phyloP scores from a whole-genome alignment of 441 rosid species.

The Arabidopsis hybrid region DNA sequence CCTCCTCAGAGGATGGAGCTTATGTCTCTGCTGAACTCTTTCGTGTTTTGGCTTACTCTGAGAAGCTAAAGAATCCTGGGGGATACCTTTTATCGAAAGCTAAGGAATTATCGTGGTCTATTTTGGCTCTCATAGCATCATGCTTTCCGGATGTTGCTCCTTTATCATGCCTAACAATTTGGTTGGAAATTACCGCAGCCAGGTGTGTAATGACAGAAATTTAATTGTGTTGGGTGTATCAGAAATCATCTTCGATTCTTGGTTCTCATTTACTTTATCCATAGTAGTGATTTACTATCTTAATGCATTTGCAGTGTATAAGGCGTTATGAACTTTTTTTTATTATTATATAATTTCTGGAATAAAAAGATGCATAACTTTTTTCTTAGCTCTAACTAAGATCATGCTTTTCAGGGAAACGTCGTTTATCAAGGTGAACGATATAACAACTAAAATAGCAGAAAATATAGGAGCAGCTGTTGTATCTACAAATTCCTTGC shows the following conservation, averaged over 20 bases:
- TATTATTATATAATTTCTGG: slow-evolving; percentile 3
- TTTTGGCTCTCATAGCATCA: slow-evolving; percentile 96
- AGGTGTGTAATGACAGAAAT: slow-evolving; percentile 59
- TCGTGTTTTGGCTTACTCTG: slow-evolving; percentile 89
- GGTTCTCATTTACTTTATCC: neutral
- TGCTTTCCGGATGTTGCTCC: slow-evolving; percentile 95
- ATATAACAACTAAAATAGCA: slow-evolving; percentile 90
- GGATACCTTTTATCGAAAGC: slow-evolving; percentile 86
- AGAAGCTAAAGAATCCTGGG: slow-evolving; percentile 89
- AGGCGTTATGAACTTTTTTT: slow-evolving; percentile 1
- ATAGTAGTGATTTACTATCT: slow-evolving; percentile 16
- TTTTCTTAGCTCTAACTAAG: slow-evolving; percentile 35
- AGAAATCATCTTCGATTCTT: slow-evolving; percentile 8
- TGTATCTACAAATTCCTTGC: slow-evolving; percentile 77
- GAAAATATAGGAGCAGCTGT: slow-evolving; percentile 91
- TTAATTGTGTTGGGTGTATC: slow-evolving; percentile 23
- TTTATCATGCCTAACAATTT: slow-evolving; percentile 84
- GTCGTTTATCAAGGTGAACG: slow-evolving; percentile 94
- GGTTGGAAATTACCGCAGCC: slow-evolving; percentile 99
- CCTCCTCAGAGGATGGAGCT: slow-evolving; percentile 61
- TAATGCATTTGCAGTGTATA: slow-evolving; percentile 23
- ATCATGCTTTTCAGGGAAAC: slow-evolving; percentile 79
- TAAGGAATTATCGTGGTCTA: slow-evolving; percentile 97
- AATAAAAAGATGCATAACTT: slow-evolving; percentile 22
- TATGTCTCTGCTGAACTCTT: slow-evolving; percentile 83